Conservation (phyloP, 140 eudicot species). For the Flaveria floridana region DNA sequence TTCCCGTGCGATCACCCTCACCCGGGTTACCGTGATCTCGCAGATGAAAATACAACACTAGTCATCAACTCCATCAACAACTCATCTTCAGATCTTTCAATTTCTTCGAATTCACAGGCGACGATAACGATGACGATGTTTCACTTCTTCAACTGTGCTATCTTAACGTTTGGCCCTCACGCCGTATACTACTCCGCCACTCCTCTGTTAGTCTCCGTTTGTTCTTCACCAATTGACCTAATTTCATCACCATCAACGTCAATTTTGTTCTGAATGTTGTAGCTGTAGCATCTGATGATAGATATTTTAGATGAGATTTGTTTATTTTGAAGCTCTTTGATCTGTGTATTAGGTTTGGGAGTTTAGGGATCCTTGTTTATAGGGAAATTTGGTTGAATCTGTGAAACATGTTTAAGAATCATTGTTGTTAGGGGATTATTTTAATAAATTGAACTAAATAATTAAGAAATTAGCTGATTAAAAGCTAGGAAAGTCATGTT, state of each 20-base stretch:
- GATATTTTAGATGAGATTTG: conserved; percentile 11
- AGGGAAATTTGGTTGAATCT: not conserved
- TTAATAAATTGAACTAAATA: not conserved
- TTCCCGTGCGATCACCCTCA: conserved; percentile 1
- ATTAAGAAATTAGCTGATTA: conserved; percentile 12
- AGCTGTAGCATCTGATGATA: conserved; percentile 12
- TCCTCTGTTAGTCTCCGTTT: conserved; percentile 65
- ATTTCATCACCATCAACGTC: conserved; percentile 2
- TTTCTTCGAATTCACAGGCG: conserved; percentile 12
- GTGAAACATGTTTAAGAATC: not conserved
- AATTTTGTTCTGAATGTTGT: conserved; percentile 9
- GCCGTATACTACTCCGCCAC: conserved; percentile 98
- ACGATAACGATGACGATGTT: conserved; percentile 75
- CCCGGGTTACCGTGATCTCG: not conserved
- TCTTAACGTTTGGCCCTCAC: conserved; percentile 96
- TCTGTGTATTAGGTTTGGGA: not conserved
- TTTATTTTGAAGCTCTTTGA: not conserved
- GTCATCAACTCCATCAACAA: not conserved
- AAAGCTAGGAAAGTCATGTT: not conserved
- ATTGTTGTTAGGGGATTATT: not conserved
- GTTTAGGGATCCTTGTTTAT: not conserved
- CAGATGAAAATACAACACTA: not conserved
- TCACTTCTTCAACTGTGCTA: conserved; percentile 97
- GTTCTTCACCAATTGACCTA: conserved; percentile 14
- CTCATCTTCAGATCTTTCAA: conserved; percentile 28